Conservation (phyloP, 1,139 yeast species). For the Blastobotrys raffinosifermentans region DNA sequence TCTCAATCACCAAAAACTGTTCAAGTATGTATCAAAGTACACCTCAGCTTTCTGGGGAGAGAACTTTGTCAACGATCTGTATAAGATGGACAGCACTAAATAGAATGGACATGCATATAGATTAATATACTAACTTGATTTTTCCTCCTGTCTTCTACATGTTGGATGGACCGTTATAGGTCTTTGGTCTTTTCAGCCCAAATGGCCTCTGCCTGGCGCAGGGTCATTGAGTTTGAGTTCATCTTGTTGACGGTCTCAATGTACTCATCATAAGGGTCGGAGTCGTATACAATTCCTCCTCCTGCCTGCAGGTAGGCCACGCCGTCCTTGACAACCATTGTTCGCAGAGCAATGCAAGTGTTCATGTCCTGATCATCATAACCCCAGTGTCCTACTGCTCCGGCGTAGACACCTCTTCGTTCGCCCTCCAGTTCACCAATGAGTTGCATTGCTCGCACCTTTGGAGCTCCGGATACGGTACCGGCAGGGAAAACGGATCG, state of each 20-base stretch:
- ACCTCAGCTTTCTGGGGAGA: constrained; percentile 98
- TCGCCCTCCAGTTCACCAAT: constrained; percentile 86
- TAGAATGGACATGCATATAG: too few species aligned
- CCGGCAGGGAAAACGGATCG: constrained; percentile 98
- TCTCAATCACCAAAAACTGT: constrained; percentile 74
- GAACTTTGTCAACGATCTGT: constrained; percentile 81
- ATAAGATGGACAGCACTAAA: constrained; percentile 11
- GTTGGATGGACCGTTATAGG: background rate
- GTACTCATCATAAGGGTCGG: constrained; percentile 93
- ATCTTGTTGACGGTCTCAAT: constrained; percentile 95
- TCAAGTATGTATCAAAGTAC: constrained; percentile 81
- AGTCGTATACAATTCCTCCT: constrained; percentile 94
- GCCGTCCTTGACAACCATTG: constrained; percentile 92
- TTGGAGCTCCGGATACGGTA: constrained; percentile 97
- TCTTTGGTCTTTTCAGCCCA: constrained; percentile 45
- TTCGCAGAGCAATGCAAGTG: constrained; percentile 93
- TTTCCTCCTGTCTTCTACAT: background rate
- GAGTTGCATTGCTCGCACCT: constrained; percentile 92
- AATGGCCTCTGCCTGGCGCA: constrained; percentile 79
- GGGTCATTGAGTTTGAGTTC: constrained; percentile 86
- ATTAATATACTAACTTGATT: too few species aligned
- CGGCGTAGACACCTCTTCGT: constrained; percentile 94
- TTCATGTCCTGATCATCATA: constrained; percentile 91
- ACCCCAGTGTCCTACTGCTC: constrained; percentile 99
- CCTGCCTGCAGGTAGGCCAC: constrained; percentile 95